Evolutionary conservation across 441 rosid species (phyloP).

Genomic region (Caryocar brasiliense): DNA sequence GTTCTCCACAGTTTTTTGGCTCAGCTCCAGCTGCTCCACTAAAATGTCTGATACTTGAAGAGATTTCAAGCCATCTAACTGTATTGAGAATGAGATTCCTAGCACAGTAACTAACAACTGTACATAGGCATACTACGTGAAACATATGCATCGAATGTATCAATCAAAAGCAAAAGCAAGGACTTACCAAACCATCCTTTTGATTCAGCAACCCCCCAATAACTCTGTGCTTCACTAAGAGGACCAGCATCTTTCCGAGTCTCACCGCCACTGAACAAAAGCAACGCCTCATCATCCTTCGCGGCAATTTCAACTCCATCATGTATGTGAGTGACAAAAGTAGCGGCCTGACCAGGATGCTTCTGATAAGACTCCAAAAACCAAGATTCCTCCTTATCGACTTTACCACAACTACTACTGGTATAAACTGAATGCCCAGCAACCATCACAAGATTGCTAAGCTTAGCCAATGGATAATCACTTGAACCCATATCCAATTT

Average conservation of each 20-base stretch:
- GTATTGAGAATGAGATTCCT: neutral
- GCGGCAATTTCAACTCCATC: constrained; percentile 60
- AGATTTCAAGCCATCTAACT: neutral
- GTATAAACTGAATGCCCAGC: constrained; percentile 93
- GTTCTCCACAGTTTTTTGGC: too few relatives aligned
- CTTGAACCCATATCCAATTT: constrained; percentile 23
- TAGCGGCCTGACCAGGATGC: constrained; percentile 84
- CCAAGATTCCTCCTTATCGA: constrained; percentile 87
- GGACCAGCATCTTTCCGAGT: constrained; percentile 92
- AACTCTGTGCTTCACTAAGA: constrained; percentile 94
- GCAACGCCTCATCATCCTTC: constrained; percentile 63
- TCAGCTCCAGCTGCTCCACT: neutral
- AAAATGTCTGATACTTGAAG: neutral
- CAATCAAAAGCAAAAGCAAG: neutral
- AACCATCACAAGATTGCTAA: constrained; percentile 83
- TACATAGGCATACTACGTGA: too few relatives aligned
- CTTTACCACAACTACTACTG: constrained; percentile 61
- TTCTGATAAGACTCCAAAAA: constrained; percentile 87
- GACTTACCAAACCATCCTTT: constrained; percentile 93
- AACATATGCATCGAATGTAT: too few relatives aligned
- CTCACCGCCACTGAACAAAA: constrained; percentile 89
- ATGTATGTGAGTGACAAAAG: constrained; percentile 70
- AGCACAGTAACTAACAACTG: neutral
- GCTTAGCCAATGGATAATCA: constrained; percentile 51
- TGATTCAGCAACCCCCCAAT: constrained; percentile 89